These are phyloP conservation scores for Pecoramyces ruminantium DNA, from an alignment of 192 early-diverging fungal genomes.

Conservation along the genomic window DNA sequence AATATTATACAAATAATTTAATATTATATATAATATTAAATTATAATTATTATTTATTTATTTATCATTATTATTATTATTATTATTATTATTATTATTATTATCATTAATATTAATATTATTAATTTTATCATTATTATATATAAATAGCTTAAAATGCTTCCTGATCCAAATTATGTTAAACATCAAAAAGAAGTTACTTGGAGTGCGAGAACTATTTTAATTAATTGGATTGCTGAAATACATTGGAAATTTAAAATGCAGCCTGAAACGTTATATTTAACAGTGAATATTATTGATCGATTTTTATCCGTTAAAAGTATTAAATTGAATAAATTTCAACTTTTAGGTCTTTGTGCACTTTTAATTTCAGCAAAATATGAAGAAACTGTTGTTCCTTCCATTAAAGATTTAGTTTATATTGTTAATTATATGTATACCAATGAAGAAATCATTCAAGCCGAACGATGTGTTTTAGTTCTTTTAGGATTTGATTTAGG, in stretches of 20 bases:
- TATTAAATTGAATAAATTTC: conserved; percentile 25
- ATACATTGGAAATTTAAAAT: conserved; percentile 36
- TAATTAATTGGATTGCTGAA: conserved; percentile 37
- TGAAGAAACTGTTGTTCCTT: conserved; percentile 33
- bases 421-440: conserved; percentile 23
- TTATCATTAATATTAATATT: too few species aligned
- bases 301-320: conserved; percentile 30
- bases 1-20: too few species aligned
- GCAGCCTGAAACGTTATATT: conserved; percentile 36
- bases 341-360: conserved; percentile 29
- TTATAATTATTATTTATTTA: too few species aligned
- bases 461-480: conserved; percentile 34
- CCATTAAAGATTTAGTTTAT: conserved; percentile 24
- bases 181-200: conserved; percentile 17
- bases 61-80: too few species aligned
- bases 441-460: conserved; percentile 22
- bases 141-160: conserved; percentile 7
- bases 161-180: conserved; percentile 33
- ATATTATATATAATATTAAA: too few species aligned
- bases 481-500: conserved; percentile 39
- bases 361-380: conserved; percentile 36
- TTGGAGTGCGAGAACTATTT: conserved; percentile 27
- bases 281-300: conserved; percentile 37
- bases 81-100: too few species aligned
- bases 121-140: too few species aligned